phyloP scores from a whole-genome alignment of 208 protist genomes.

The Leishmania amazonensis region DNA sequence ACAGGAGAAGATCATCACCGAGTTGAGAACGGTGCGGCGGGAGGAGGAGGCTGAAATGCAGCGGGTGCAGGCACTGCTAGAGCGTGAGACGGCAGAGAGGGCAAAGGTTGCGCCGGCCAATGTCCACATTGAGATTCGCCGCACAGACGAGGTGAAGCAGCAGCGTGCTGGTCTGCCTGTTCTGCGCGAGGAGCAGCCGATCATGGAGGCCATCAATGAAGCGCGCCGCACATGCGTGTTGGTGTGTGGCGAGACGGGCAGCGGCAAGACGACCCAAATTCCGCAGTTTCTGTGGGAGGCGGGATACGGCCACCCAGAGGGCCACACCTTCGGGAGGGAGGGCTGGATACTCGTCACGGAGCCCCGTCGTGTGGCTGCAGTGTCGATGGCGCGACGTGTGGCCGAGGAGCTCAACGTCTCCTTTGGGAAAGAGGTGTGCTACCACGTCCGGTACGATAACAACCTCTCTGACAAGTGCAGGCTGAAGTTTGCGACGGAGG shows the following conservation, averaged over 20 bases:
- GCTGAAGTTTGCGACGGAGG: conserved; percentile 99
- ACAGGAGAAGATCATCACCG: conserved; percentile 56
- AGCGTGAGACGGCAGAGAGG: conserved; percentile 42
- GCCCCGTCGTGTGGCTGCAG: conserved; percentile 99
- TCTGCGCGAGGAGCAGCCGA: conserved; percentile 88
- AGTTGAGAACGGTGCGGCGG: conserved; percentile 24
- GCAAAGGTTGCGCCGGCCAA: conserved; percentile 49
- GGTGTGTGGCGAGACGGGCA: conserved; percentile 98
- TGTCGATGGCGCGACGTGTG: conserved; percentile 98
- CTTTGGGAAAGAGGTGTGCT: conserved; percentile 95
- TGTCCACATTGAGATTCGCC: conserved; percentile 65
- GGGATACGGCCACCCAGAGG: conserved; percentile 83
- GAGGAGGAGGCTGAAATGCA: conserved; percentile 30
- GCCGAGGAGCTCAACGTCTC: conserved; percentile 94
- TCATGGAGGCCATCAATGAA: conserved; percentile 89
- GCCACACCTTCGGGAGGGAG: conserved; percentile 71
- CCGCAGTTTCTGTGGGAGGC: conserved; percentile 94
- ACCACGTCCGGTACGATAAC: conserved; percentile 98
- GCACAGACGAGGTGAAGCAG: conserved; percentile 57
- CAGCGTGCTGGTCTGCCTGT: conserved; percentile 80
- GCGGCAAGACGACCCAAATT: conserved; percentile 97
- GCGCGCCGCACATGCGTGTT: conserved; percentile 83
- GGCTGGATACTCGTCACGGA: conserved; percentile 96
- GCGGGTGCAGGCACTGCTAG: conserved; percentile 28
- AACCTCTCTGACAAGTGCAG: conserved; percentile 90